A percentile compares a stretch with the other conserved stretches of the same genome.
Evolutionary conservation across 2,329 filamentous ascomycete genomes (phyloP).

Genomic region (Neocucurbitaria cava): DNA sequence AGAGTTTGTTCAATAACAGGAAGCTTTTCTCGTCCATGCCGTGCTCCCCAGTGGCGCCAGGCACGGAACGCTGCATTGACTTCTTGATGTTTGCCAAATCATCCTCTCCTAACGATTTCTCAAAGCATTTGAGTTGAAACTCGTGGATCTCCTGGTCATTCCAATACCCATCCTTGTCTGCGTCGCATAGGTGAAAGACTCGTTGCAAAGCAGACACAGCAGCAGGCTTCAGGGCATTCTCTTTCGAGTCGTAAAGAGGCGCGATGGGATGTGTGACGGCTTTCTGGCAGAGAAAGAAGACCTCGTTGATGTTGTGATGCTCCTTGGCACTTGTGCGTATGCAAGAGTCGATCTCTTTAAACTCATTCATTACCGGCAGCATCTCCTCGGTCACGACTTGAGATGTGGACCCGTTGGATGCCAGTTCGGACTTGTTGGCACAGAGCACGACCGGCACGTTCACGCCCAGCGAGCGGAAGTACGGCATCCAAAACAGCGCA

Average conservation of each 20-base stretch:
- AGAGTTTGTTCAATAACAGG: slow-evolving; percentile 90
- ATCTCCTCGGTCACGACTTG: slow-evolving; percentile 96
- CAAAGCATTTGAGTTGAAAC: slow-evolving; percentile 91
- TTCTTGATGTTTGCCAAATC: slow-evolving; percentile 92
- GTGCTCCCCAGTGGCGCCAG: slow-evolving; percentile 62
- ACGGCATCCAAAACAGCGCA: slow-evolving; percentile 97
- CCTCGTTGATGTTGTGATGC: slow-evolving; percentile 90
- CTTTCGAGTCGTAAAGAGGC: slow-evolving; percentile 95
- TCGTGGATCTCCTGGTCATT: slow-evolving; percentile 89
- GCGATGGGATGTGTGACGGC: slow-evolving; percentile 97
- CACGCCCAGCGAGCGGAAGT: slow-evolving; percentile 96
- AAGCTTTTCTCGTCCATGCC: slow-evolving; percentile 88
- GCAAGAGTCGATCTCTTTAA: slow-evolving; percentile 98
- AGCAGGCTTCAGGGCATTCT: slow-evolving; percentile 81
- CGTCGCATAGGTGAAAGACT: slow-evolving; percentile 95
- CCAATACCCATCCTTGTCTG: slow-evolving; percentile 91
- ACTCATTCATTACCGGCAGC: slow-evolving; percentile 97
- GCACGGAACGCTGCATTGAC: slow-evolving; percentile 75
- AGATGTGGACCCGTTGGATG: slow-evolving; percentile 74
- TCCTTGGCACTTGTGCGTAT: slow-evolving; percentile 92
- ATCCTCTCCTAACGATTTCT: slow-evolving; percentile 79
- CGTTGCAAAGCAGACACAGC: slow-evolving; percentile 85
- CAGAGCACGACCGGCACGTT: slow-evolving; percentile 97
- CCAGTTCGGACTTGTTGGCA: slow-evolving; percentile 95
- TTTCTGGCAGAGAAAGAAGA: slow-evolving; percentile 98